A percentile compares a stretch with the other conserved stretches of the same genome.
phyloP scores from a whole-genome alignment of 306 rosid species.

The Cucurbita argyrosperma region DNA sequence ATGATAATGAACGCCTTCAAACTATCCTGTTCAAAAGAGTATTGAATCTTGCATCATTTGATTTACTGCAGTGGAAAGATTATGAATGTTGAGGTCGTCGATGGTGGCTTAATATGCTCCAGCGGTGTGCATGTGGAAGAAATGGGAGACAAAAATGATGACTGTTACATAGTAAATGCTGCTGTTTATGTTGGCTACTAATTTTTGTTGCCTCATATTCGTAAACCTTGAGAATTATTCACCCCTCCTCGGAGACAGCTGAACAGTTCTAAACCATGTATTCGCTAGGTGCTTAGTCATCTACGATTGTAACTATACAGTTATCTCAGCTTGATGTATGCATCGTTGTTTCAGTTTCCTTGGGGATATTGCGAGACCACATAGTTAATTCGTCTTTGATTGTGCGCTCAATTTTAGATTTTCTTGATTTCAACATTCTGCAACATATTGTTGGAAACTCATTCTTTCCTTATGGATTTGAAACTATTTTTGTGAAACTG shows the following conservation, averaged over 20 bases:
- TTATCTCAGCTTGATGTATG: neutral
- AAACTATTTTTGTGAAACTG: neutral
- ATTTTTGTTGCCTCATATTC: conserved; percentile 12
- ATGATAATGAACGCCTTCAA: neutral
- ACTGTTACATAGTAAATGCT: conserved; percentile 88
- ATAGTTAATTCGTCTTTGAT: neutral
- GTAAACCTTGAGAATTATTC: neutral
- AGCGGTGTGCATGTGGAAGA: conserved; percentile 91
- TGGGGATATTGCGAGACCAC: neutral
- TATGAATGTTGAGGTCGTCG: conserved; percentile 69
- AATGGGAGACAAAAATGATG: conserved; percentile 95
- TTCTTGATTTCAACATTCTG: neutral
- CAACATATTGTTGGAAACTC: neutral
- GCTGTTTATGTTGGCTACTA: conserved; percentile 92
- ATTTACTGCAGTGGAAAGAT: conserved; percentile 62
- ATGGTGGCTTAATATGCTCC: conserved; percentile 92
- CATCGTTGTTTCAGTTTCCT: neutral
- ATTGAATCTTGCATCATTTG: neutral
- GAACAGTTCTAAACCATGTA: neutral
- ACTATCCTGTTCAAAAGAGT: neutral
- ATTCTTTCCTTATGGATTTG: neutral
- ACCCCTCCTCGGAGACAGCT: neutral
- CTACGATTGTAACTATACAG: neutral
- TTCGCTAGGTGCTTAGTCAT: neutral
- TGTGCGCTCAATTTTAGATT: neutral